Percentiles rank a stretch among this genome's conserved stretches.
These are phyloP conservation scores for Metschnikowia baotianmanensis DNA, from an alignment of 805 yeast genomes.

Conservation along the genomic window DNA sequence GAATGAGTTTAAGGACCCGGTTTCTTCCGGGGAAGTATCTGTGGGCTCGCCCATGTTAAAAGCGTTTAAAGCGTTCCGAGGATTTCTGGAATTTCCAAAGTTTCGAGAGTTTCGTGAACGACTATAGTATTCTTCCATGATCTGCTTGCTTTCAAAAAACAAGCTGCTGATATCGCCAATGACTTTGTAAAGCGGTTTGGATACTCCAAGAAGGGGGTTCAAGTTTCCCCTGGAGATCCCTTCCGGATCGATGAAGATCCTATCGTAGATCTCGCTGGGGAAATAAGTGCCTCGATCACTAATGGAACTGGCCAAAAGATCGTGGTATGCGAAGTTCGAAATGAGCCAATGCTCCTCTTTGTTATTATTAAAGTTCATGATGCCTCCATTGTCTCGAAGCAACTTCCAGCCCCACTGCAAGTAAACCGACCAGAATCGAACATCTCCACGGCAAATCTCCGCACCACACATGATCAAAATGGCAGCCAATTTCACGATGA, in stretches of 20 bases:
- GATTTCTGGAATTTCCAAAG: background rate
- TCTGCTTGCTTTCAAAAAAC: slow-evolving; percentile 49
- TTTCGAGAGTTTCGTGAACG: background rate
- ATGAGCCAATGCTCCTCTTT: slow-evolving; percentile 70
- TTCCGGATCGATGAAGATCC: slow-evolving; percentile 40
- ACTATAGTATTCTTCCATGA: slow-evolving; percentile 15
- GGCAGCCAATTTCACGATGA: slow-evolving; percentile 56
- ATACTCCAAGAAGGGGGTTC: slow-evolving; percentile 72
- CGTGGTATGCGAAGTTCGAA: slow-evolving; percentile 79
- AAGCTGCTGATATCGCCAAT: slow-evolving; percentile 68
- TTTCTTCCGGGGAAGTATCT: slow-evolving; percentile 3
- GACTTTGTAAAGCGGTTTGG: slow-evolving; percentile 62
- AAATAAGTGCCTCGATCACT: slow-evolving; percentile 65
- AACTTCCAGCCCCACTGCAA: slow-evolving; percentile 65
- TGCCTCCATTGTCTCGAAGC: slow-evolving; percentile 61
- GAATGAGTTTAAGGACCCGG: background rate
- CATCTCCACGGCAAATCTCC: slow-evolving; percentile 81
- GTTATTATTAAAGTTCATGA: slow-evolving; percentile 48
- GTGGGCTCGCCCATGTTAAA: background rate
- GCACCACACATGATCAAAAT: slow-evolving; percentile 71
- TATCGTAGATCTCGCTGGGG: slow-evolving; percentile 56
- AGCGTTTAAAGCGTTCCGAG: no score
- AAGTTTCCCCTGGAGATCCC: slow-evolving; percentile 42
- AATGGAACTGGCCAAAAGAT: slow-evolving; percentile 62
- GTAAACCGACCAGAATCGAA: slow-evolving; percentile 67